These are phyloP conservation scores for Phyllosticta capitalensis DNA, from an alignment of 2,329 filamentous ascomycete genomes.

Conservation along the genomic window DNA sequence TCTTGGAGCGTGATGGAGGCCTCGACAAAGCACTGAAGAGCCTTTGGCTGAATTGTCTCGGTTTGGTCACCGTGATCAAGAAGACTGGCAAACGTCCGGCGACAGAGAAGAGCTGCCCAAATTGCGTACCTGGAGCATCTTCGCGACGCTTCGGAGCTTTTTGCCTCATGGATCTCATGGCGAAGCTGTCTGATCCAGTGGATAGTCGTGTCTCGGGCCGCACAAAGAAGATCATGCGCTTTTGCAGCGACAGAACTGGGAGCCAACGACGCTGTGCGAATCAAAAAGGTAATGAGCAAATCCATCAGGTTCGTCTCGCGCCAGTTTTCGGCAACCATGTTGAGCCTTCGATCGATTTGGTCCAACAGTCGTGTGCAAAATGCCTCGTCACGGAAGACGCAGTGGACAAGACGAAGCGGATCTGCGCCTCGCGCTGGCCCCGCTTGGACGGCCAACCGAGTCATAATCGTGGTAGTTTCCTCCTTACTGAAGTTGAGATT, in stretches of 20 bases:
- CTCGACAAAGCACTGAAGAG: constrained; percentile 26
- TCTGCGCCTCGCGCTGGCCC: constrained; percentile 37
- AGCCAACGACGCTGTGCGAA: constrained; percentile 31
- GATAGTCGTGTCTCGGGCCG: constrained; percentile 35
- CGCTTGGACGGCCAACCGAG: constrained; percentile 44
- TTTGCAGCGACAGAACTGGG: neutral
- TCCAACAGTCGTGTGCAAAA: constrained; percentile 44
- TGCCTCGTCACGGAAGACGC: constrained; percentile 36
- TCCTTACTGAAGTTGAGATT: constrained; percentile 52
- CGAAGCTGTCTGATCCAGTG: constrained; percentile 43
- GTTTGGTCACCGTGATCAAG: neutral
- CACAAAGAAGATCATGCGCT: constrained; percentile 27
- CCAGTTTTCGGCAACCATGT: constrained; percentile 45
- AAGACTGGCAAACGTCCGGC: constrained; percentile 33
- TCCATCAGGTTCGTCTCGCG: constrained; percentile 51
- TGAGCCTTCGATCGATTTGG: constrained; percentile 40
- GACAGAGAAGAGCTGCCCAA: constrained; percentile 48
- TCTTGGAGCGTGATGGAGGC: constrained; percentile 40
- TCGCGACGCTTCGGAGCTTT: constrained; percentile 29
- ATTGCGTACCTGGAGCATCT: constrained; percentile 39
- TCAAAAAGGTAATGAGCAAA: constrained; percentile 42
- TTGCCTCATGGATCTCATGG: constrained; percentile 33
- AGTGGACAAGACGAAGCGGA: constrained; percentile 39
- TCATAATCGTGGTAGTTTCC: constrained; percentile 40
- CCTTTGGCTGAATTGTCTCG: neutral